Percentiles rank a stretch among this genome's conserved stretches.
These are phyloP conservation scores for Poa annua DNA, from an alignment of 176 grass and related monocot genomes.

Conservation along the genomic window DNA sequence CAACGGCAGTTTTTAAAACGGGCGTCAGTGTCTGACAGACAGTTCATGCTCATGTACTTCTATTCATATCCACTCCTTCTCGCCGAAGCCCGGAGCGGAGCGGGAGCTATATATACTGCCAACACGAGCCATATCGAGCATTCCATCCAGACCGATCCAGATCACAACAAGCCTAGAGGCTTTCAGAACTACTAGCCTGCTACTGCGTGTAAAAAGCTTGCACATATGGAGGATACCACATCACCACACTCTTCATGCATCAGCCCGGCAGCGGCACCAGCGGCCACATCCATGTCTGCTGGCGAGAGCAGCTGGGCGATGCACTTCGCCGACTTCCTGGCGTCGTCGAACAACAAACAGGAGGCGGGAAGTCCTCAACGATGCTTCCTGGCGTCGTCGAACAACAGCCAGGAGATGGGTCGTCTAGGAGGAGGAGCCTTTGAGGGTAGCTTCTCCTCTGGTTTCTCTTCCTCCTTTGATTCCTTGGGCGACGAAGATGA, in stretches of 20 bases:
- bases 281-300: conserved; percentile 35
- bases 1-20: conserved; percentile 1
- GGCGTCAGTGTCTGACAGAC: conserved; percentile 40
- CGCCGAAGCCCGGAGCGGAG: neutral
- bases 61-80: conserved; percentile 1
- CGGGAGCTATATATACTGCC: conserved; percentile 42
- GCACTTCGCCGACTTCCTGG: conserved; percentile 51
- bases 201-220: neutral
- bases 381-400: conserved; percentile 24
- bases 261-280: conserved; percentile 22
- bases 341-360: conserved; percentile 21
- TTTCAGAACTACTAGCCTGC: neutral
- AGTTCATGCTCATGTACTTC: conserved; percentile 43
- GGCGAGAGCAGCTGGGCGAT: conserved; percentile 59
- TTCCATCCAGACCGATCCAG: neutral
- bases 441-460: conserved; percentile 48
- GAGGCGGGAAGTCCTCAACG: conserved; percentile 8
- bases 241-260: conserved; percentile 41
- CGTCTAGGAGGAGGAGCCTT: neutral
- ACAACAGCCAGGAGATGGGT: conserved; percentile 31
- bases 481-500: conserved; percentile 23
- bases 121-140: neutral
- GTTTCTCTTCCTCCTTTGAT: conserved; percentile 51
- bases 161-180: conserved; percentile 5
- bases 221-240: conserved; percentile 46